Conservation (phyloP, 2,329 filamentous ascomycete species). For the Aspergillus alliaceus region DNA sequence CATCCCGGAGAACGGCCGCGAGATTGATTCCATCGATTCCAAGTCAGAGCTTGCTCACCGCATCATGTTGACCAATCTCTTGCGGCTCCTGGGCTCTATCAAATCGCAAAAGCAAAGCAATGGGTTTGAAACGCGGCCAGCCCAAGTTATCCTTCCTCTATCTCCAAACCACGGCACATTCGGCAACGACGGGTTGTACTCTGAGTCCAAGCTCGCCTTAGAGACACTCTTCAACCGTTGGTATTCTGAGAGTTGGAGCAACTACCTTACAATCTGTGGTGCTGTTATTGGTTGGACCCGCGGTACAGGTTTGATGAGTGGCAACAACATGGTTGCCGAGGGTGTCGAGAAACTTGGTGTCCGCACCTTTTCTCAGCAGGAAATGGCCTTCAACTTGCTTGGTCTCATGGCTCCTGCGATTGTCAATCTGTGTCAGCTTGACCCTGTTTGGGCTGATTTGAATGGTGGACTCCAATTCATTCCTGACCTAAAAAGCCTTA, state of each 20-base stretch:
- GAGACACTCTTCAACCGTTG: constrained; percentile 98
- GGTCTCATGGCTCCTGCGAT: constrained; percentile 93
- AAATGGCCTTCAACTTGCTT: constrained; percentile 98
- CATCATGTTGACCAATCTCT: constrained; percentile 97
- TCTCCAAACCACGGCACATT: constrained; percentile 99
- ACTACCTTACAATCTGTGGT: constrained; percentile 97
- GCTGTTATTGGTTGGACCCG: constrained; percentile 99
- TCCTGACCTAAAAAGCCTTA: constrained; percentile 88
- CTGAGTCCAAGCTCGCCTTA: constrained; percentile 93
- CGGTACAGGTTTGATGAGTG: constrained; percentile 95
- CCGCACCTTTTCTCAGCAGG: constrained; percentile 96
- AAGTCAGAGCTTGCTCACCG: constrained; percentile 97
- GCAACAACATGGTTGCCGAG: constrained; percentile 96
- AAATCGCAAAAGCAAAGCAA: constrained; percentile 86
- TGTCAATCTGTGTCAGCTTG: constrained; percentile 90
- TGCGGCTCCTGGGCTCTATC: constrained; percentile 85
- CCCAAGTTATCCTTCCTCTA: constrained; percentile 91
- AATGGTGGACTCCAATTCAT: constrained; percentile 98
- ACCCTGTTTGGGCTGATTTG: constrained; percentile 94
- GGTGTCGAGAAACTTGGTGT: constrained; percentile 96
- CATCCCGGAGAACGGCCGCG: constrained; percentile 94
- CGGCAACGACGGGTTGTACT: constrained; percentile 95
- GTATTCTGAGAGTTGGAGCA: constrained; percentile 96
- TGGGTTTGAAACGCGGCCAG: constrained; percentile 91
- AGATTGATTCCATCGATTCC: constrained; percentile 95